These are phyloP conservation scores for Astrothelium macrocarpum DNA, from an alignment of 495 filamentous ascomycete genomes.

Conservation along the genomic window DNA sequence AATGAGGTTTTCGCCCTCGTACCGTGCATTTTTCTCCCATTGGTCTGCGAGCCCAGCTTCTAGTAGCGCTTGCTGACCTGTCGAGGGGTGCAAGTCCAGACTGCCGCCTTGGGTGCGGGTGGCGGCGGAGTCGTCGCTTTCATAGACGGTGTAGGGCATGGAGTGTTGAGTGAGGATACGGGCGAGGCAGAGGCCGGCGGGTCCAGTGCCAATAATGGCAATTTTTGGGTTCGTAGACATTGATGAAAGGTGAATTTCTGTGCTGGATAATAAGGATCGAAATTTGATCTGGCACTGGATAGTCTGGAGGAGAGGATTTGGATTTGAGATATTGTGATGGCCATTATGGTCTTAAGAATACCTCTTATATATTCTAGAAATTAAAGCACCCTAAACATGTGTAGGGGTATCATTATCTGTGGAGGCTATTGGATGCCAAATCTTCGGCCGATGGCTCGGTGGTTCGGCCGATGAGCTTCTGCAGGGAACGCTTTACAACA, in stretches of 20 bases:
- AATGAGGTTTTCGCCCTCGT: conserved; percentile 39
- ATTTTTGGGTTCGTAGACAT: conserved; percentile 30
- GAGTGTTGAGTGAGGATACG: conserved; percentile 39
- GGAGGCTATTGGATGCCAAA: not conserved
- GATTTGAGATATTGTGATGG: not conserved
- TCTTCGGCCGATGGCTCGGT: conserved; percentile 4
- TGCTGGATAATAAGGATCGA: too few species aligned
- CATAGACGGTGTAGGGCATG: conserved; percentile 40
- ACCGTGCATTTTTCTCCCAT: conserved; percentile 37
- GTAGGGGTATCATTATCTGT: not conserved
- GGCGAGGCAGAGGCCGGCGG: conserved; percentile 45
- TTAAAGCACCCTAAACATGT: not conserved
- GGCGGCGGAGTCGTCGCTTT: conserved; percentile 37
- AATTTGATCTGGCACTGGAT: not conserved
- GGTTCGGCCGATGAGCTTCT: not conserved
- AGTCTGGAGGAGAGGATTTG: not conserved
- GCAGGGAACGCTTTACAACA: too few species aligned
- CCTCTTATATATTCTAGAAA: not conserved
- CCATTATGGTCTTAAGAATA: not conserved
- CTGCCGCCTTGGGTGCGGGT: conserved; percentile 42
- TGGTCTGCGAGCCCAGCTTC: conserved; percentile 40
- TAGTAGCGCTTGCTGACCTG: conserved; percentile 43
- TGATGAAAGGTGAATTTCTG: too few species aligned
- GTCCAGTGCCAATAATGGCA: conserved; percentile 51
- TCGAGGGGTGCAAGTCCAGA: conserved; percentile 44